These are phyloP conservation scores for Pisolithus orientalis DNA, from an alignment of 768 basidiomycete species.

Conservation along the genomic window DNA sequence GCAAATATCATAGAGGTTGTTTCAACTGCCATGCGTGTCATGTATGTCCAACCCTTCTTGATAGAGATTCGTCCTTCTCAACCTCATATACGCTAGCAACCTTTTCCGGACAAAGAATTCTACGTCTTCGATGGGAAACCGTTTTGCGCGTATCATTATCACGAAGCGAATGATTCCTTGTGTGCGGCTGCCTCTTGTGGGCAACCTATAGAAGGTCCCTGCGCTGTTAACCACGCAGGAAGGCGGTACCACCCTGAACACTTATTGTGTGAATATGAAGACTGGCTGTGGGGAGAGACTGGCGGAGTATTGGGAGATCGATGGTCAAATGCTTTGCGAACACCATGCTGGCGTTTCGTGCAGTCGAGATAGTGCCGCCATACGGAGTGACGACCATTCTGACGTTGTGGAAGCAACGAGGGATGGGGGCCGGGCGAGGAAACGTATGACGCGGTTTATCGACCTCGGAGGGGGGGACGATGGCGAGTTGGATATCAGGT, in stretches of 20 bases:
- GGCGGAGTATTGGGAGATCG: slow-evolving; percentile 88
- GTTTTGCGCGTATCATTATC: slow-evolving; percentile 88
- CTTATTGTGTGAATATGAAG: slow-evolving; percentile 71
- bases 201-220: slow-evolving; percentile 89
- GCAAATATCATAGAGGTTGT: slow-evolving; percentile 90
- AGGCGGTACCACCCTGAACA: slow-evolving; percentile 87
- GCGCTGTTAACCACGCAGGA: slow-evolving; percentile 78
- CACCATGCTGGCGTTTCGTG: slow-evolving; percentile 48
- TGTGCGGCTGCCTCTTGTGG: slow-evolving; percentile 76
- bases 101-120: slow-evolving; percentile 88
- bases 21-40: slow-evolving; percentile 86
- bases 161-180: slow-evolving; percentile 84
- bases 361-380: slow-evolving; percentile 17
- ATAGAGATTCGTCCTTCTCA: slow-evolving; percentile 1
- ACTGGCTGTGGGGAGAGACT: slow-evolving; percentile 48
- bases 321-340: slow-evolving; percentile 82
- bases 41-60: slow-evolving; percentile 33
- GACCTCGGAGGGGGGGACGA: slow-evolving; percentile 43
- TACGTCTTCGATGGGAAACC: slow-evolving; percentile 91
- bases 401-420: slow-evolving; percentile 6
- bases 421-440: slow-evolving; percentile 53
- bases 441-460: slow-evolving; percentile 76
- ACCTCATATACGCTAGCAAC: slow-evolving; percentile 44
- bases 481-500: slow-evolving; percentile 26
- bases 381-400: slow-evolving; percentile 9